A percentile compares a stretch with the other conserved stretches of the same genome.
phyloP scores from a whole-genome alignment of 1,139 yeast species.

The Starmera stellimalicola region DNA sequence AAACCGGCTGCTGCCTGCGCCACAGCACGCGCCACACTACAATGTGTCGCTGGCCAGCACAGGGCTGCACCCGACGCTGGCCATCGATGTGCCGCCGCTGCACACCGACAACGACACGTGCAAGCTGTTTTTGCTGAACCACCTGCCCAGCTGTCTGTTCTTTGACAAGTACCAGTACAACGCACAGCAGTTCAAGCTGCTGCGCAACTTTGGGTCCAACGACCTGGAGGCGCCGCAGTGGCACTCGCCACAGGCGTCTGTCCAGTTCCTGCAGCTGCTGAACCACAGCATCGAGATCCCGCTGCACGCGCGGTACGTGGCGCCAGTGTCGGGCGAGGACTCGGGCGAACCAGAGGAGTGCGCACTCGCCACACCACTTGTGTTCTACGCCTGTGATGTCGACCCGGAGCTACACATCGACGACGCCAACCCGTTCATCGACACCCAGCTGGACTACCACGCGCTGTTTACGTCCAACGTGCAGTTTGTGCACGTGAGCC shows the following conservation, averaged over 20 bases:
- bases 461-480: slow-evolving; percentile 35
- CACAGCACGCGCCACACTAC: too few relatives aligned
- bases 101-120: slow-evolving; percentile 20
- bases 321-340: slow-evolving; percentile 31
- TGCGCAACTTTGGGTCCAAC: slow-evolving; percentile 25
- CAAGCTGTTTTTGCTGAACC: slow-evolving; percentile 19
- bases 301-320: slow-evolving; percentile 37
- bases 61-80: slow-evolving; percentile 36
- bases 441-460: slow-evolving; percentile 29
- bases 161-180: slow-evolving; percentile 30
- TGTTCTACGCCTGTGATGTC: slow-evolving; percentile 41
- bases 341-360: slow-evolving; percentile 16
- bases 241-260: slow-evolving; percentile 29
- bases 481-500: too few relatives aligned
- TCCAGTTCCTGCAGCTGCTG: slow-evolving; percentile 29
- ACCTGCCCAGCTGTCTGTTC: slow-evolving; percentile 23
- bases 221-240: slow-evolving; percentile 38
- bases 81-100: slow-evolving; percentile 14
- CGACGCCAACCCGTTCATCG: slow-evolving; percentile 26
- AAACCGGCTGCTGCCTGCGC: background rate
- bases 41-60: background rate
- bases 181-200: slow-evolving; percentile 16
- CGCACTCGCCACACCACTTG: slow-evolving; percentile 26
- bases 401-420: slow-evolving; percentile 16
- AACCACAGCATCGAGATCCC: slow-evolving; percentile 27